Evolutionary conservation across 257 asterid genomes (phyloP), one percentile per base, ranked within the genome.

Genomic region (Nicotiana sylvestris): DNA sequence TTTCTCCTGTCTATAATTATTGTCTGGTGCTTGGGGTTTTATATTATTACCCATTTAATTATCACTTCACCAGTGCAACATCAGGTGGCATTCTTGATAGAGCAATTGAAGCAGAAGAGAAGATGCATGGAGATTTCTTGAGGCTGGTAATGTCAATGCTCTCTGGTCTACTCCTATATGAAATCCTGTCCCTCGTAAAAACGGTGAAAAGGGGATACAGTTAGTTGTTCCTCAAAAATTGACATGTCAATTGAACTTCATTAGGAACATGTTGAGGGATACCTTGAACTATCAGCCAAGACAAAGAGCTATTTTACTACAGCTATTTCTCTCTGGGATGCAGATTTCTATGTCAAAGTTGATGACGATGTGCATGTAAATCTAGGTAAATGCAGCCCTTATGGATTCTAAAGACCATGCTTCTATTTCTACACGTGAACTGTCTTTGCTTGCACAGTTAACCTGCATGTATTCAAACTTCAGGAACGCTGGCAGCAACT

Each of bases 41-140:
- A 13, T 25, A 72, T 25, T 72, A 12, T 12, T 72, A 46, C 61
- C 27, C 79, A 49, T 72, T 12, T 77, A 35, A 76, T 57, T 46
- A 58, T 56, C 62, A 6, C 57, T 58, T 77, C 60, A 51, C 49
- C 87, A 94, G 98, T 87, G 94, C 96, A 66, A 91, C 95, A 66
- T 85, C 98, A 2, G 98, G 97, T 74, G 98, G 98, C 82, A 92
- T 94, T 86, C 97, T 94, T 82, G 97, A 94, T 84, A 88, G 96
- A 87, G 97, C 97, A 43, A 91, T 94, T 66, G 96, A 92, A 90
- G 98, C 97, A 68, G 96, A 94, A 86, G 95, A 94, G 33, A 90
- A 87, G 84, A 92, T 89, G 82, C 96, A 94, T 4, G 97, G 97
- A 76, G 97, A 94, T 83, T 86, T 94, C 86, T 79, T 92, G 86